phyloP scores from a whole-genome alignment of 2,329 filamentous ascomycete species.

The Sporothrix pseudoabietina region DNA sequence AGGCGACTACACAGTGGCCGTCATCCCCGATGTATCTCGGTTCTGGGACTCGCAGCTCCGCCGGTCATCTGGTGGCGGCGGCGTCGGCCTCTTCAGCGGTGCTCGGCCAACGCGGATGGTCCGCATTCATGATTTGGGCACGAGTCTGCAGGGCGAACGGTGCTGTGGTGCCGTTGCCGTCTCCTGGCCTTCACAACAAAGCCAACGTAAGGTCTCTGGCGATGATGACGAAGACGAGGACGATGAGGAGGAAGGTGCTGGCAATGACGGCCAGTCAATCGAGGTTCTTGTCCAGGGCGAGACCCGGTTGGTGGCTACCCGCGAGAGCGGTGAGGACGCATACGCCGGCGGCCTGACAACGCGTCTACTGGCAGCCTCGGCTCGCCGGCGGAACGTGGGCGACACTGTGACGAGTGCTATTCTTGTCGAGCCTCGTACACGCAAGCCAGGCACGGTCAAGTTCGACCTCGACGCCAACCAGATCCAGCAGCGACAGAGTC shows the following conservation, averaged over 20 bases:
- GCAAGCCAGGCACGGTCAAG: constrained; percentile 46
- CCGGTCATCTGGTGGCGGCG: constrained; percentile 47
- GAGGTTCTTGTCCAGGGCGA: constrained; percentile 60
- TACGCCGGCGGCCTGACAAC: constrained; percentile 44
- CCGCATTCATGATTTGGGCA: constrained; percentile 55
- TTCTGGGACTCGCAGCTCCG: constrained; percentile 64
- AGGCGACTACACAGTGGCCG: constrained; percentile 56
- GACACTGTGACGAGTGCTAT: constrained; percentile 49
- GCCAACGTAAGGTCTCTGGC: constrained; percentile 31
- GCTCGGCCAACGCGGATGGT: constrained; percentile 59
- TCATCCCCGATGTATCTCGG: constrained; percentile 56
- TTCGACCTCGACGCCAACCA: constrained; percentile 54
- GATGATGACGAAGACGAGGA: constrained; percentile 33
- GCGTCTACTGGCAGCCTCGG: constrained; percentile 37
- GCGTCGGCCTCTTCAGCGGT: constrained; percentile 58
- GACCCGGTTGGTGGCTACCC: constrained; percentile 57
- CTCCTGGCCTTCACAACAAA: constrained; percentile 40
- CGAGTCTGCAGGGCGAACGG: constrained; percentile 59
- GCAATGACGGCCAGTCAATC: constrained; percentile 49
- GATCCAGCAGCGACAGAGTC: constrained; percentile 37
- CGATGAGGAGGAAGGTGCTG: constrained; percentile 36
- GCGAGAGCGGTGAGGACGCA: constrained; percentile 49
- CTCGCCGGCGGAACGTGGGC: constrained; percentile 41
- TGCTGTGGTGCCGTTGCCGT: constrained; percentile 56
- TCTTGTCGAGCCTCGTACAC: constrained; percentile 55